These are phyloP conservation scores for Candida tropicalis DNA, from an alignment of 1,139 yeast genomes.

Conservation along the genomic window DNA sequence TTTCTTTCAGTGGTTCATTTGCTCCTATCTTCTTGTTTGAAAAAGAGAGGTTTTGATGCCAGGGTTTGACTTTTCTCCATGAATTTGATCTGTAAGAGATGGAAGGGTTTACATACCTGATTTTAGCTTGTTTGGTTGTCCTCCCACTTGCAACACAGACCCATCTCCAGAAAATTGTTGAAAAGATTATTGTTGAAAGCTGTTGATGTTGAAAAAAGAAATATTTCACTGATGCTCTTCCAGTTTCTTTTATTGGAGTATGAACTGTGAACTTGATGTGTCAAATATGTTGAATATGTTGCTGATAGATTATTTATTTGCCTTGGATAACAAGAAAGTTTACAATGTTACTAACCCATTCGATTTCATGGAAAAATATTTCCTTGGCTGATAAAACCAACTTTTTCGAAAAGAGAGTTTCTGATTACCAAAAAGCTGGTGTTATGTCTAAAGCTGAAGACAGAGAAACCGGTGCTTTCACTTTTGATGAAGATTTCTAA, in stretches of 20 bases:
- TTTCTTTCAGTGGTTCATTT: conserved; percentile 95
- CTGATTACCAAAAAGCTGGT: conserved; percentile 99
- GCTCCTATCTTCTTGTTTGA: conserved; percentile 98
- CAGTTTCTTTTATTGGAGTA: conserved; percentile 88
- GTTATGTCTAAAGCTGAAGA: conserved; percentile 69
- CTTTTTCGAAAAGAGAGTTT: conserved; percentile 98
- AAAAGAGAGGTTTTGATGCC: conserved; percentile 99
- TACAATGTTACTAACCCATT: conserved; percentile 93
- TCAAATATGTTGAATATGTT: conserved; percentile 95
- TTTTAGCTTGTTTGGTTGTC: conserved; percentile 93
- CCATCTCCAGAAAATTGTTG: conserved; percentile 75
- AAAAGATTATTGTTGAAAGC: conserved; percentile 92
- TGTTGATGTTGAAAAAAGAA: conserved; percentile 90
- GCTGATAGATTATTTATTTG: conserved; percentile 91
- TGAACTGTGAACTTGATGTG: conserved; percentile 92
- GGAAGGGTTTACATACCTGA: conserved; percentile 99
- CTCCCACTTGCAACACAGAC: conserved; percentile 90
- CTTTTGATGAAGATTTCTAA: conserved; percentile 54
- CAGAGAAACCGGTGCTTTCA: conserved; percentile 35
- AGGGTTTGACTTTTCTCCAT: conserved; percentile 93
- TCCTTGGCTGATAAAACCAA: conserved; percentile 98
- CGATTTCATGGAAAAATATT: conserved; percentile 97
- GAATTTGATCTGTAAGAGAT: conserved; percentile 96
- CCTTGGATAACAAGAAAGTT: conserved; percentile 87
- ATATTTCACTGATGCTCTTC: conserved; percentile 91